These are phyloP conservation scores for Vitellaria paradoxa DNA, from an alignment of 179 eudicot genomes.

Conservation along the genomic window DNA sequence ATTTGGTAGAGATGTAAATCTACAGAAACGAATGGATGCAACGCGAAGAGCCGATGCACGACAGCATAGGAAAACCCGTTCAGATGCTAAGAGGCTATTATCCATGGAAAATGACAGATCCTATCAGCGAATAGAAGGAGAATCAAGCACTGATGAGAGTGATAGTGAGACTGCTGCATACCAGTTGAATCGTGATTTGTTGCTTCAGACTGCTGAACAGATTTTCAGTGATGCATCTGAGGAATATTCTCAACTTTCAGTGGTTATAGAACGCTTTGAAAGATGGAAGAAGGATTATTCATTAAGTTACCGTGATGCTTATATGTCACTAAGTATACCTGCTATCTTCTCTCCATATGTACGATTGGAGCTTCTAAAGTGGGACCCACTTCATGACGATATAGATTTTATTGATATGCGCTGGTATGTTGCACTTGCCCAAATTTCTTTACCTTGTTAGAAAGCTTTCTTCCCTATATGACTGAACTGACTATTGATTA, in stretches of 20 bases:
- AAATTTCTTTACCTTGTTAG: conserved; percentile 18
- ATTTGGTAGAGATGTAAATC: conserved; percentile 76
- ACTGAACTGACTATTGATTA: conserved; percentile 12
- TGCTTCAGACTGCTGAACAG: conserved; percentile 80
- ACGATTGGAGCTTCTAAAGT: conserved; percentile 90
- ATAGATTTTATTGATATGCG: conserved; percentile 78
- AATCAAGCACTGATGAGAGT: conserved; percentile 96
- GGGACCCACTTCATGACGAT: conserved; percentile 94
- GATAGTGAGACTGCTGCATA: conserved; percentile 75
- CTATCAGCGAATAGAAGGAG: conserved; percentile 75
- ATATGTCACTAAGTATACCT: conserved; percentile 79
- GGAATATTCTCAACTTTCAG: conserved; percentile 75
- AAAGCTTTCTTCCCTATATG: conserved; percentile 19
- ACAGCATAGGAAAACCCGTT: conserved; percentile 50
- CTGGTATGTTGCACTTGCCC: conserved; percentile 57
- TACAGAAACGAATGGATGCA: conserved; percentile 73
- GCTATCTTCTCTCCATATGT: conserved; percentile 95
- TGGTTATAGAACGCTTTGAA: conserved; percentile 72
- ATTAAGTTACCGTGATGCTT: conserved; percentile 79
- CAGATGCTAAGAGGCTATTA: conserved; percentile 58
- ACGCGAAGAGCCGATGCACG: conserved; percentile 76
- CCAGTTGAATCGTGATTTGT: conserved; percentile 56
- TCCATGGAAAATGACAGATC: conserved; percentile 44
- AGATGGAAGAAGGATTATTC: conserved; percentile 79
- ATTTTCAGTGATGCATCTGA: conserved; percentile 84